Evolutionary conservation across 257 asterid genomes (phyloP).

Genomic region (Solanum paucissectum): DNA sequence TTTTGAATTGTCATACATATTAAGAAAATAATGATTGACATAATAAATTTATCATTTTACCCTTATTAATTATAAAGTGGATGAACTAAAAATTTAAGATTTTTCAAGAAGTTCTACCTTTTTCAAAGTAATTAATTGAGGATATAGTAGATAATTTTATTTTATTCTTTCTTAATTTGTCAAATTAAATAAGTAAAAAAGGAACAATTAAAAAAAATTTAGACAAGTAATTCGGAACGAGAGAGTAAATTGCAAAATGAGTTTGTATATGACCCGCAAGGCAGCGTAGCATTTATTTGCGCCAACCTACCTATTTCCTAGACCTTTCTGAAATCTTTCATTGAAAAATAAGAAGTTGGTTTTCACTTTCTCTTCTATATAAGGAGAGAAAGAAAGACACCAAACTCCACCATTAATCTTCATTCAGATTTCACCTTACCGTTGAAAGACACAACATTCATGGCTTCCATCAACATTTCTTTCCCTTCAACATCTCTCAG

Average conservation of each 20-base stretch:
- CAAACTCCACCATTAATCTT: not conserved
- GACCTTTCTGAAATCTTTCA: not conserved
- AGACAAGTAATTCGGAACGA: too few relatives aligned
- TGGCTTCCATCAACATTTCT: slow-evolving; percentile 64
- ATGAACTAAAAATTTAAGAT: too few relatives aligned
- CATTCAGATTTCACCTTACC: not conserved
- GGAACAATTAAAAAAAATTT: too few relatives aligned
- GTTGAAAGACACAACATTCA: not conserved
- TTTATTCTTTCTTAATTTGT: accelerated
- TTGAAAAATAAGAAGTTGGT: not conserved
- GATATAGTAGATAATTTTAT: too few relatives aligned
- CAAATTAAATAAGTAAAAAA: too few relatives aligned
- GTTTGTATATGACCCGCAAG: not conserved
- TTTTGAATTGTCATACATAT: too few relatives aligned
- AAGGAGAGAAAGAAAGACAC: not conserved
- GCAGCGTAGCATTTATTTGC: not conserved
- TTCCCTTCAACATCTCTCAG: slow-evolving; percentile 42
- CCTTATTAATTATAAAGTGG: too few relatives aligned
- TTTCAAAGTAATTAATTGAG: too few relatives aligned
- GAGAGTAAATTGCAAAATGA: not conserved
- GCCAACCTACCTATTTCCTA: not conserved
- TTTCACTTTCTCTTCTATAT: not conserved
- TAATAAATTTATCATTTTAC: too few relatives aligned
- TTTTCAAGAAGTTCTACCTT: accelerated
- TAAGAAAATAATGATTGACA: too few relatives aligned